phyloP scores from a whole-genome alignment of 305 asterid species.

The Nicotiana rustica region DNA sequence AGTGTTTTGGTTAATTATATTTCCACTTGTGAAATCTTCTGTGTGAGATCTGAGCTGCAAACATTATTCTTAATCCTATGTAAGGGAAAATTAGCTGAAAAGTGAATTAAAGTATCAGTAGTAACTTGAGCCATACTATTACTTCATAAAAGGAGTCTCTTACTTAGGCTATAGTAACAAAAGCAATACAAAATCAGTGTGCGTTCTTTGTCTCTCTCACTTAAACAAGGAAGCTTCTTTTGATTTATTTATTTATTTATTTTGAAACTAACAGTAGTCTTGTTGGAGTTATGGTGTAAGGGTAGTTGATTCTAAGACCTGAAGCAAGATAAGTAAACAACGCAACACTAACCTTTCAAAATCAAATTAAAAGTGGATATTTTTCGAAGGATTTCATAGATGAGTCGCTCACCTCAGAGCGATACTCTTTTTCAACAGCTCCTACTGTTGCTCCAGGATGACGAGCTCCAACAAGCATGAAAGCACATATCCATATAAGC shows the following conservation, averaged over 20 bases:
- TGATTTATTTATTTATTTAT: not conserved
- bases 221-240: not conserved
- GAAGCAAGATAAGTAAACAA: not conserved
- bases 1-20: not conserved
- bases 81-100: not conserved
- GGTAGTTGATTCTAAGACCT: not conserved
- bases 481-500: conserved; percentile 97
- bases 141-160: not conserved
- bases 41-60: not conserved
- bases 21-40: not conserved
- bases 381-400: not conserved
- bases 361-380: not conserved
- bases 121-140: not conserved
- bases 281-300: not conserved
- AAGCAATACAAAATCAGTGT: not conserved
- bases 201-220: not conserved
- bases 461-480: conserved; percentile 99
- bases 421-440: conserved; percentile 61
- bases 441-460: conserved; percentile 62
- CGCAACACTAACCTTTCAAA: conserved; percentile 3
- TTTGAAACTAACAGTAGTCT: not conserved
- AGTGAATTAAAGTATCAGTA: conserved; percentile 4
- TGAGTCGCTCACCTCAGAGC: conserved; percentile 68
- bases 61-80: not conserved
- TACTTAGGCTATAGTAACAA: not conserved